Conservation (phyloP, 257 asterid genomes). For the Solanum gandarillasii region DNA sequence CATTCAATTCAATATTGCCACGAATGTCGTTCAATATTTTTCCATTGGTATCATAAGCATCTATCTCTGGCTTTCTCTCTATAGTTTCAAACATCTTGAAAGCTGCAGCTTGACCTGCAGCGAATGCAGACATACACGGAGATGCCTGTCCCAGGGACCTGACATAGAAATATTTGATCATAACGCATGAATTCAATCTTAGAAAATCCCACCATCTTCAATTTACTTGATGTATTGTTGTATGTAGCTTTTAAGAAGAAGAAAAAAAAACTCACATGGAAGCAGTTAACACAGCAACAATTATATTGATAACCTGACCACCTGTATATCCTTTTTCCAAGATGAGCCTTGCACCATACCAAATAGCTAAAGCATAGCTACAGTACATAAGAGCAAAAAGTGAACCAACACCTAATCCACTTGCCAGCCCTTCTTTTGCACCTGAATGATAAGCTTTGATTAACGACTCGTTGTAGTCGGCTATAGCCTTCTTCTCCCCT, state of each 20-base stretch:
- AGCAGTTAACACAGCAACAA: slow-evolving; percentile 58
- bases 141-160: slow-evolving; percentile 20
- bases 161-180: background rate
- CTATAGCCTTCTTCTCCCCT: slow-evolving; percentile 66
- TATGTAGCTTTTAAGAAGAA: background rate
- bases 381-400: slow-evolving; percentile 54
- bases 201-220: background rate
- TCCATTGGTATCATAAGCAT: slow-evolving; percentile 50
- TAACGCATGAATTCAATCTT: background rate
- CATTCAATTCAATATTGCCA: slow-evolving; percentile 57
- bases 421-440: slow-evolving; percentile 56
- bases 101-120: slow-evolving; percentile 81
- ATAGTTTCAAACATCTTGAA: slow-evolving; percentile 79
- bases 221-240: background rate
- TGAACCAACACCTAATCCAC: slow-evolving; percentile 64
- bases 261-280: slow-evolving; percentile 48
- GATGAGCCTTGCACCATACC: slow-evolving; percentile 67
- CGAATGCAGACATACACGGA: slow-evolving; percentile 73
- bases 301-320: slow-evolving; percentile 54
- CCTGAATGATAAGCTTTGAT: slow-evolving; percentile 55
- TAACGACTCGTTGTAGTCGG: slow-evolving; percentile 41
- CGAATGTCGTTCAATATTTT: slow-evolving; percentile 39
- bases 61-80: slow-evolving; percentile 53
- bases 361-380: slow-evolving; percentile 72
- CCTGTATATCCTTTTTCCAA: slow-evolving; percentile 45